Evolutionary conservation across 169 alveolate species (phyloP), one percentile per base, ranked within the genome.

Genomic region (Plasmodium berghei): DNA sequence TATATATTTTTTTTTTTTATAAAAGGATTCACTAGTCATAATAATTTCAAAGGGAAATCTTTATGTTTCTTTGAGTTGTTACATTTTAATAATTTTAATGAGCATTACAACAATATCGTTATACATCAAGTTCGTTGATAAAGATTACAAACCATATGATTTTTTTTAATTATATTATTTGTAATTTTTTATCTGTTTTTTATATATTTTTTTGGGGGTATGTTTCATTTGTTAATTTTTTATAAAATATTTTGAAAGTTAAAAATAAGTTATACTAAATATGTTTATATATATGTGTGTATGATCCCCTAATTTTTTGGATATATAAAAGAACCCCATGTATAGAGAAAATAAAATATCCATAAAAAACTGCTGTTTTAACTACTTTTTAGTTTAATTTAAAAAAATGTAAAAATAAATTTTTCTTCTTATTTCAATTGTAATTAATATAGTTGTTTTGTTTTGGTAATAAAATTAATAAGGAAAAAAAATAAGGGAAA

Each of bases 141-240:
- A 80, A 48, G 52, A 67, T 80, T 80, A 80, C 54, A 54, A 61
- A 67, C 90, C 90, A n/a, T 67, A 58, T 66, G 83, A 80, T 18
- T 55, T 80, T 80, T 80, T 80, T 80, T 80, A 55, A 54, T 9
- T 12, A 4, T 46, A n/a, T 69, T 46, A 45, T 69, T 26, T 26
- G 48, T 52, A 18, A n/a, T 49, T 49, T 74, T 20, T 20, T 2
- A 54, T 9, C 14, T 74, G 26, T 70, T 52, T 70, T 70, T 52
- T 22, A 20, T 74, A 24, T 22, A 18, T 59, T 40, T 45, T 46
- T 10, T 18, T 54, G 12, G 12, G 24, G 48, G 9, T 24, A 20
- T 54, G 52, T 55, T 28, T 54, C 22, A 24, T 26, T 4, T 52
- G 59, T 52, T 12, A 2, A 2, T 52, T 16, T 16, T 52, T 4